Conservation (phyloP, 23 red algal genomes). For the Agarophyton chilense region DNA sequence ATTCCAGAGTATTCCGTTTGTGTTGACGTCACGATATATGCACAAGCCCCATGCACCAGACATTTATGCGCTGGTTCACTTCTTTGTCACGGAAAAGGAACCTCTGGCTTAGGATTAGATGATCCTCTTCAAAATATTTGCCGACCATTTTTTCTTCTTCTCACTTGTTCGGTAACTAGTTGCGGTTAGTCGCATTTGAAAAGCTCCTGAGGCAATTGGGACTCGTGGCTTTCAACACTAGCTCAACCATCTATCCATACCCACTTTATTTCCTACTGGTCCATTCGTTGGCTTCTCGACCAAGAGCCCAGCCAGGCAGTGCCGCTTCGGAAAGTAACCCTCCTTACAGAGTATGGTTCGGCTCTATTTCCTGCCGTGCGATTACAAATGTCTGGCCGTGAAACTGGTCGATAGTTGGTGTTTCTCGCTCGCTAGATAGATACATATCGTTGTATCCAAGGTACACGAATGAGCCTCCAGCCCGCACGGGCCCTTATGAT, state of each 20-base stretch:
- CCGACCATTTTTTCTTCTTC: neutral
- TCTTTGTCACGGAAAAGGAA: neutral
- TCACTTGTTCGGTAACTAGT: neutral
- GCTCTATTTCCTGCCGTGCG: no score
- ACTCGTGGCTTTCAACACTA: neutral
- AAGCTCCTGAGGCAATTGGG: neutral
- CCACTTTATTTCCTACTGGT: neutral
- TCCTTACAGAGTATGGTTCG: no score
- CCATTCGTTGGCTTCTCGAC: no score
- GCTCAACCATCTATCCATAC: neutral
- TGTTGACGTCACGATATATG: neutral
- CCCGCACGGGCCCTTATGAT: no score
- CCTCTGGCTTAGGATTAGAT: neutral
- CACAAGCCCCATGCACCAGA: neutral
- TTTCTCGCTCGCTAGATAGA: no score
- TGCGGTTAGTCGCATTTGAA: neutral
- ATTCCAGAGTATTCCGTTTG: neutral
- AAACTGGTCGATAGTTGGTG: no score
- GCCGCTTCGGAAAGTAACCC: no score
- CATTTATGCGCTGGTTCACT: neutral
- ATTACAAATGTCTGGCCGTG: no score
- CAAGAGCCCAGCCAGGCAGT: no score
- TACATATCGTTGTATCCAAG: no score
- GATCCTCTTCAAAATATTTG: no score
- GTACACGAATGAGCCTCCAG: no score